A percentile compares a stretch with the other conserved stretches of the same genome.
Evolutionary conservation across 768 basidiomycete genomes (phyloP).

Genomic region (Xerocomellus dryophilus): DNA sequence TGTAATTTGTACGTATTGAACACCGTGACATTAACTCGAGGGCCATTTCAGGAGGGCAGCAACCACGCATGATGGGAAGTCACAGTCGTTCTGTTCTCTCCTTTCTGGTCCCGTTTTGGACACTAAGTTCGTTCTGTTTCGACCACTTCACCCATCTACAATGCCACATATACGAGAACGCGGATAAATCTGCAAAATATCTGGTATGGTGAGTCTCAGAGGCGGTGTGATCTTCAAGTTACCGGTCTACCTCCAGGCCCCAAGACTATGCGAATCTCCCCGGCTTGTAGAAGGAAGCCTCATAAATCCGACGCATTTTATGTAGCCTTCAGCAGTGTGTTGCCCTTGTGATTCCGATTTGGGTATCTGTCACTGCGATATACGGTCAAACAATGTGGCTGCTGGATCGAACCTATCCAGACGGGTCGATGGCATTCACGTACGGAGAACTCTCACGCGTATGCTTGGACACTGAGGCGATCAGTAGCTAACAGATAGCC

Average conservation of each 20-base stretch:
- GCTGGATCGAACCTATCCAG: slow-evolving; percentile 26
- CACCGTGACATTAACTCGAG: too few relatives aligned
- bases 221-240: too few relatives aligned
- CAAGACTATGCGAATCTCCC: slow-evolving; percentile 6
- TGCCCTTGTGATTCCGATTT: slow-evolving; percentile 27
- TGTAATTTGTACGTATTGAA: background rate
- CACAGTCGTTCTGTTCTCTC: too few relatives aligned
- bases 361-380: slow-evolving; percentile 10
- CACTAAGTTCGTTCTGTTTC: too few relatives aligned
- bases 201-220: slow-evolving; percentile 3
- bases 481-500: slow-evolving; percentile 33
- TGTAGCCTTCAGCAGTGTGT: slow-evolving; percentile 10
- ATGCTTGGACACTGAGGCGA: background rate
- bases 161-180: background rate
- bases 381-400: slow-evolving; percentile 33
- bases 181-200: slow-evolving; percentile 7
- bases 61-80: too few relatives aligned
- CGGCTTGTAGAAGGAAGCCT: background rate
- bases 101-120: too few relatives aligned
- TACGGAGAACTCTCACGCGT: too few relatives aligned
- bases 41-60: too few relatives aligned
- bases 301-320: slow-evolving; percentile 7
- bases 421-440: slow-evolving; percentile 15
- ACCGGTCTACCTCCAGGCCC: background rate
- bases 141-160: too few relatives aligned